phyloP scores from a whole-genome alignment of 1,284 basidiomycete genomes.

The Ustilago curta region DNA sequence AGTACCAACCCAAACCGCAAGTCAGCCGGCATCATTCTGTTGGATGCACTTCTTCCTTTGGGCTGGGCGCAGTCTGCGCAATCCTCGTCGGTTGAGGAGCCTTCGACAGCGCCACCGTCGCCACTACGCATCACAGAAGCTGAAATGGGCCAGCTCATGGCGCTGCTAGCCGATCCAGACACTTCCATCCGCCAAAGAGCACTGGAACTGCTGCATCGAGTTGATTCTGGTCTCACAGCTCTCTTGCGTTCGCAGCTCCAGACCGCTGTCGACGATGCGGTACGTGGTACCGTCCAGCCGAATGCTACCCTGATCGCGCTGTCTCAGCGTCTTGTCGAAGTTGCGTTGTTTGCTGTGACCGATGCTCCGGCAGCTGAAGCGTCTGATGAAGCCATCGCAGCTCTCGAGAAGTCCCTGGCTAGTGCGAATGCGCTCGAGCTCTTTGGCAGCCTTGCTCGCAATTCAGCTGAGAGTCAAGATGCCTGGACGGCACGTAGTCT shows the following conservation, averaged over 20 bases:
- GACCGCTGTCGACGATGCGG: constrained; percentile 11
- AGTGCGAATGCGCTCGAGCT: constrained; percentile 8
- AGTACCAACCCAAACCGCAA: constrained; percentile 47
- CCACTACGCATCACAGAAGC: constrained; percentile 25
- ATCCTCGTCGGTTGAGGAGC: neutral
- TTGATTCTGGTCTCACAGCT: constrained; percentile 16
- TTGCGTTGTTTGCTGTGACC: constrained; percentile 12
- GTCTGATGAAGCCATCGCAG: neutral
- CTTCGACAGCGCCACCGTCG: neutral
- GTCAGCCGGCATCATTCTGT: constrained; percentile 18
- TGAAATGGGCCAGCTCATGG: constrained; percentile 41
- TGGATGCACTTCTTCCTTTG: constrained; percentile 29
- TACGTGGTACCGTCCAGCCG: neutral
- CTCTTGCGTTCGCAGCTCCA: constrained; percentile 34
- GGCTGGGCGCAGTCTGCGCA: constrained; percentile 23
- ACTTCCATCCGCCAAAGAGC: constrained; percentile 24
- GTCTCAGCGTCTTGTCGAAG: constrained; percentile 26
- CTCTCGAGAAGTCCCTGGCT: constrained; percentile 11
- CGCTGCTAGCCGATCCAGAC: constrained; percentile 30
- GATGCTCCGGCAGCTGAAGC: neutral
- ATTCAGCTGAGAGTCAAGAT: neutral
- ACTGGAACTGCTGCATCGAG: constrained; percentile 22
- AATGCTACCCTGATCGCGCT: neutral
- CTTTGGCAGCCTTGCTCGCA: constrained; percentile 9
- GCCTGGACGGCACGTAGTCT: constrained; percentile 1